Percentiles rank a stretch among this genome's conserved stretches.
Evolutionary conservation across 148 eudicot genomes (phyloP).

Genomic region (Diospyros lotus): DNA sequence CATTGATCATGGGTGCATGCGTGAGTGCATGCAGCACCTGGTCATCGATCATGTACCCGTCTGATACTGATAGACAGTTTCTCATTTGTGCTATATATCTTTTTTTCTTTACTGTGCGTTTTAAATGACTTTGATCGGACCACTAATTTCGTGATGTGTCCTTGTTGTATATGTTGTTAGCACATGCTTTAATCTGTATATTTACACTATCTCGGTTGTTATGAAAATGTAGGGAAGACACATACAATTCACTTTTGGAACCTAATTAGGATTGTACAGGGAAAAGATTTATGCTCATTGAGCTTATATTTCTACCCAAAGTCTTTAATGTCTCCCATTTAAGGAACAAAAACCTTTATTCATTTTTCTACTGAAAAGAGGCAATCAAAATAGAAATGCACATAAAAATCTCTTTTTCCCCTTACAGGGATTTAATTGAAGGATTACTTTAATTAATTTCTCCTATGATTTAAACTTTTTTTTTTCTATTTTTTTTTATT

Average conservation of each 20-base stretch:
- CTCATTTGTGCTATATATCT: too few species aligned
- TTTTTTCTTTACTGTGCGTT: not conserved
- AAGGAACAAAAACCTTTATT: not conserved
- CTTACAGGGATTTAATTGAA: not conserved
- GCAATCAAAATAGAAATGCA: not conserved
- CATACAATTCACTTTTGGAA: not conserved
- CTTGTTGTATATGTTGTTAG: not conserved
- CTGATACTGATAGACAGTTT: too few species aligned
- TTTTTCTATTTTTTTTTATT: too few species aligned
- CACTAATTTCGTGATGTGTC: not conserved
- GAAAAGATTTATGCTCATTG: not conserved
- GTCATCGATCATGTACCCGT: too few species aligned
- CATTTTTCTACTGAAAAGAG: not conserved
- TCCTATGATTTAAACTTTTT: not conserved
- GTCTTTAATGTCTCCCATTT: not conserved
- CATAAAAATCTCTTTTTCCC: not conserved
- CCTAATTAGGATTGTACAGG: not conserved
- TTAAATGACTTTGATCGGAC: not conserved
- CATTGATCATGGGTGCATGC: too few species aligned
- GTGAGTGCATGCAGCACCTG: too few species aligned
- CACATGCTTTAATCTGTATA: not conserved
- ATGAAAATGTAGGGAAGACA: not conserved
- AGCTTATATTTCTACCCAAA: not conserved
- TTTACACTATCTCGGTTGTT: not conserved
- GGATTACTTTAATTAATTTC: not conserved